Evolutionary conservation across 768 basidiomycete genomes (phyloP), one percentile per base, ranked within the genome.

Genomic region (Hemileccinum impolitum): DNA sequence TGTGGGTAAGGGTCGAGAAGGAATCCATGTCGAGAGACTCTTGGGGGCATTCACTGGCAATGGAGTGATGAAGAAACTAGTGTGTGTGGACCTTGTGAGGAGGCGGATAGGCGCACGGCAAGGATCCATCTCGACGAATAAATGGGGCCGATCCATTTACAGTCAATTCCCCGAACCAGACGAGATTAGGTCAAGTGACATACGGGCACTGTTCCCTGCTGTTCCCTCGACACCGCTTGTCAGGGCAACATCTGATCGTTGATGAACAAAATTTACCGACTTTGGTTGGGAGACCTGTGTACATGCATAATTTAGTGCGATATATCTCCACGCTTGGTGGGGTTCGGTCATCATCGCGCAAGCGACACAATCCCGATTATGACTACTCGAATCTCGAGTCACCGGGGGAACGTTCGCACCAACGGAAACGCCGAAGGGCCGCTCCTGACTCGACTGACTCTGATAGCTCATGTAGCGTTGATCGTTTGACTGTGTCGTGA

Each of bases 101-200:
- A n/a, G n/a, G n/a, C n/a, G n/a, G n/a, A n/a, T 26, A 14, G 28
- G 35, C 6, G 38, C 23, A 39, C 38, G 38, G 38, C 18, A 28
- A 23, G 37, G 31, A 32, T 39, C 28, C 63, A 60, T 65, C 56
- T 49, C 35, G 55, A 45, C 11, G 50, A 47, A 55, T 63, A 59
- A 59, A 59, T 47, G 44, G 42, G 38, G 31, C 14, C 15, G 13
- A 39, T 38, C 19, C 17, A n/a, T n/a, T 50, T 13, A 9, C 5
- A 41, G 28, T 30, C 41, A 43, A 49, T 47, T 43, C 39, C 48
- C 49, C 50, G 40, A 17, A 23, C 25, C 7, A 9, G 45, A 14
- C 25, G 31, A 43, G 45, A 45, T 38, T 39, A 41, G 39, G 34
- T 25, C 47, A 43, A 12, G 30, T 45, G 48, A 45, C 43, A 21